Evolutionary conservation across 345 rosid genomes (phyloP).

Genomic region (Melaleuca alternifolia): DNA sequence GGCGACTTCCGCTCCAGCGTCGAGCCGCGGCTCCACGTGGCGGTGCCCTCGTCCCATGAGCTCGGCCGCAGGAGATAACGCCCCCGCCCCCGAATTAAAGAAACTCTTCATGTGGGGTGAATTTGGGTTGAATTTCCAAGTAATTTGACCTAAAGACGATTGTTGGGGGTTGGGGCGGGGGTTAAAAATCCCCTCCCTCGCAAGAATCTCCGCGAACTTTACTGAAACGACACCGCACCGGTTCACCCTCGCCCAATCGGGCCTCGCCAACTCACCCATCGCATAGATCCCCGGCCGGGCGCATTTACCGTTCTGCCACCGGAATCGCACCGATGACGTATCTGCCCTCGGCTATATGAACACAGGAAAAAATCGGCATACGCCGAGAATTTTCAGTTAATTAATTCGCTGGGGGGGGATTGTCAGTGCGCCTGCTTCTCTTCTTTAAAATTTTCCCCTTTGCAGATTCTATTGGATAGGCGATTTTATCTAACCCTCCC

Average conservation of each 20-base stretch:
- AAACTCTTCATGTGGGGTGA: slow-evolving; percentile 36
- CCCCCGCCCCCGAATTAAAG: slow-evolving; percentile 2
- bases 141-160: slow-evolving; percentile 35
- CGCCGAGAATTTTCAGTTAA: background rate
- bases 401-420: background rate
- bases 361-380: too few relatives aligned
- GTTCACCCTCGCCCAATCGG: background rate
- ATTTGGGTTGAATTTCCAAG: slow-evolving; percentile 55
- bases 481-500: slow-evolving; percentile 21
- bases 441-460: slow-evolving; percentile 5
- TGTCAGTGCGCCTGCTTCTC: slow-evolving; percentile 23
- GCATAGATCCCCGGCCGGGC: background rate
- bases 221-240: background rate
- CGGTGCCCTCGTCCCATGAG: background rate
- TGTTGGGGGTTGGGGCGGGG: background rate
- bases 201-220: slow-evolving; percentile 2
- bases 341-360: background rate
- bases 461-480: slow-evolving; percentile 29
- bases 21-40: background rate
- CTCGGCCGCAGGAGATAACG: background rate
- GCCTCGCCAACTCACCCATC: slow-evolving; percentile 8
- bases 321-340: background rate
- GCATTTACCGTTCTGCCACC: background rate
- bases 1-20: background rate
- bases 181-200: background rate